Conservation (phyloP, 228 moss, liverwort and hornwort genomes). For the Sphagnum magellanicum region DNA sequence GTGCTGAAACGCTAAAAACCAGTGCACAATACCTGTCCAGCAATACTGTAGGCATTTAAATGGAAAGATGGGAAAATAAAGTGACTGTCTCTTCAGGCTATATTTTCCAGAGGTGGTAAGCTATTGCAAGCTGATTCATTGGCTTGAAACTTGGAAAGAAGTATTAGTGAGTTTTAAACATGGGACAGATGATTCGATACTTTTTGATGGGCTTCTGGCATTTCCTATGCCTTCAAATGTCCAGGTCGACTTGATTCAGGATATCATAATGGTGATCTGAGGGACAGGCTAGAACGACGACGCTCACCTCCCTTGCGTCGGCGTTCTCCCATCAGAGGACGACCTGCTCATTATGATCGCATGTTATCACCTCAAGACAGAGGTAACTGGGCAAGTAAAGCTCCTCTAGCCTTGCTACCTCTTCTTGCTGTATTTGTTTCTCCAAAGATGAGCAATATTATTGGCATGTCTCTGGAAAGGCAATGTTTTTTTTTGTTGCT, state of each 20-base stretch:
- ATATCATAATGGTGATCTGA: constrained; percentile 16
- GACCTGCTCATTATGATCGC: constrained; percentile 6
- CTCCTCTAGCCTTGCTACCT: not conserved
- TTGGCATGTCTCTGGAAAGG: too few species aligned
- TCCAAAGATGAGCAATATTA: not conserved
- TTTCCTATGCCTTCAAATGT: not conserved
- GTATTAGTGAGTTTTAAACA: not conserved
- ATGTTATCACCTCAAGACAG: constrained; percentile 12
- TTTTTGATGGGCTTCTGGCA: not conserved
- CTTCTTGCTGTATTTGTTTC: not conserved
- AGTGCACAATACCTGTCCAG: too few species aligned
- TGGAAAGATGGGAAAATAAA: too few species aligned
- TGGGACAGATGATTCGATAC: not conserved
- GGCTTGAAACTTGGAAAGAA: not conserved
- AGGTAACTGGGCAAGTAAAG: constrained; percentile 1
- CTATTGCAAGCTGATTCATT: not conserved
- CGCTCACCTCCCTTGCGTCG: constrained; percentile 8
- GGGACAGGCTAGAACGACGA: constrained; percentile 17
- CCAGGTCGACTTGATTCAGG: constrained; percentile 7
- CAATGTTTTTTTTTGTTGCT: not conserved
- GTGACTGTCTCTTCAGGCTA: too few species aligned
- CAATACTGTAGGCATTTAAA: too few species aligned
- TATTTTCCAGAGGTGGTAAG: constrained; percentile 3
- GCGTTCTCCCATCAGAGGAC: constrained; percentile 9
- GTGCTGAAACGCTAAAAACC: too few species aligned